phyloP scores from a whole-genome alignment of 352 stramenopile species.

The Globisporangium takayamanum region DNA sequence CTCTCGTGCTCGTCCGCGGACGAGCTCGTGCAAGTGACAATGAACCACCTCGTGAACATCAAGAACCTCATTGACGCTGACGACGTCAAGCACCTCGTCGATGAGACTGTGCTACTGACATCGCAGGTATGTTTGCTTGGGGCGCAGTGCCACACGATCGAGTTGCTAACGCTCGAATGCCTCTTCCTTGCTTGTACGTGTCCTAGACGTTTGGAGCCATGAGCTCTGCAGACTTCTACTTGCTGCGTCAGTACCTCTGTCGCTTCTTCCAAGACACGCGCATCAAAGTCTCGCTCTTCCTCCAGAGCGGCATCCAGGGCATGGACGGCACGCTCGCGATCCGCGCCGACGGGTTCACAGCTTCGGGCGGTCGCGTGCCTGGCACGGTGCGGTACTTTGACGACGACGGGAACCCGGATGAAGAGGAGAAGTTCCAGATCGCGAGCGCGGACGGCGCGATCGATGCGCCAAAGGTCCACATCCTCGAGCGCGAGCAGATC shows the following conservation, averaged over 20 bases:
- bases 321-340: slow-evolving; percentile 80
- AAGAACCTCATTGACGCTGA: slow-evolving; percentile 62
- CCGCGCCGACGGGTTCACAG: slow-evolving; percentile 67
- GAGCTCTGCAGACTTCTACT: slow-evolving; percentile 60
- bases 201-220: slow-evolving; percentile 55
- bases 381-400: slow-evolving; percentile 69
- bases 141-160: neutral
- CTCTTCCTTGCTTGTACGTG: neutral
- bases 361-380: slow-evolving; percentile 55
- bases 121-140: slow-evolving; percentile 29
- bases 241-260: slow-evolving; percentile 82
- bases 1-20: slow-evolving; percentile 74
- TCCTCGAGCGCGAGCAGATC: slow-evolving; percentile 56
- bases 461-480: slow-evolving; percentile 36
- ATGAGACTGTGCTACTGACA: slow-evolving; percentile 74
- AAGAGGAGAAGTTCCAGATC: slow-evolving; percentile 66
- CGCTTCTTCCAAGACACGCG: slow-evolving; percentile 88
- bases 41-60: slow-evolving; percentile 80
- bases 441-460: slow-evolving; percentile 41
- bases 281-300: slow-evolving; percentile 90
- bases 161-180: neutral
- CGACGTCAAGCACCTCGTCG: slow-evolving; percentile 61
- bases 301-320: slow-evolving; percentile 84
- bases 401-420: slow-evolving; percentile 44
- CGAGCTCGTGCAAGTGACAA: slow-evolving; percentile 85